Base-by-base conservation (phyloP, 140 eudicot species). In the Artemisia princeps region DNA sequence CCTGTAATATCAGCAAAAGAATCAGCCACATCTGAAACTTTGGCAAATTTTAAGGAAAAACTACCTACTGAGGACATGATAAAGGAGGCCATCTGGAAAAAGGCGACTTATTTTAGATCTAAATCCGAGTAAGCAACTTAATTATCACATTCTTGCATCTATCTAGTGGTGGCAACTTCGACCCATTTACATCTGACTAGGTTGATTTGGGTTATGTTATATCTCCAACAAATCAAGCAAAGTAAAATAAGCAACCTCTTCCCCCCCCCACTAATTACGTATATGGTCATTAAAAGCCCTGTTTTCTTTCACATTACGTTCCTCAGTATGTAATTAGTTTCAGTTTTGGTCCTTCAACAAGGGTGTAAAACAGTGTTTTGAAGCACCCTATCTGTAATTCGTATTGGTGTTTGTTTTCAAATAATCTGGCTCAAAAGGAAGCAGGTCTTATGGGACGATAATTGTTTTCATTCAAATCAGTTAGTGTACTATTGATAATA, bases 41-140 rank as follows among this genome's bases (percentile, higher is more conserved):
- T 62, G 50, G 89, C 26, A 6, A 46, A 69, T 26, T 65, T 15
- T 56, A 74, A 62, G 44, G 65, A 65, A 16, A 74, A 73, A 68
- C 61, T 64, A 57, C 88, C 83, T 65, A 82, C 76, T 22, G 94
- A 83, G 70, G 72, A 67, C 70, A 72, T 44, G 63, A 77, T 92
- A 61, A 78, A 68, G 79, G 69, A 82, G 60, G 96, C 98, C 59
- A 76, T 92, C 58, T 71, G 77, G 83, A 80, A 74, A 42, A 88
- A 84, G 66, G 95, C 96, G 66, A 74, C 81, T 60, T 82, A 85
- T 76, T 74, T 92, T 61, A 81, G 30, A 78, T 82, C 84, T 54
- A 88, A 92, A 72, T 79, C 95, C 2, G 95, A 84, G 98, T 92
- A 80, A 53, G 92, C 64, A 69, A 65, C 46, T 76, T 67, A n/a